phyloP scores from a whole-genome alignment of 2,329 filamentous ascomycete species.

The Alternaria sp. region DNA sequence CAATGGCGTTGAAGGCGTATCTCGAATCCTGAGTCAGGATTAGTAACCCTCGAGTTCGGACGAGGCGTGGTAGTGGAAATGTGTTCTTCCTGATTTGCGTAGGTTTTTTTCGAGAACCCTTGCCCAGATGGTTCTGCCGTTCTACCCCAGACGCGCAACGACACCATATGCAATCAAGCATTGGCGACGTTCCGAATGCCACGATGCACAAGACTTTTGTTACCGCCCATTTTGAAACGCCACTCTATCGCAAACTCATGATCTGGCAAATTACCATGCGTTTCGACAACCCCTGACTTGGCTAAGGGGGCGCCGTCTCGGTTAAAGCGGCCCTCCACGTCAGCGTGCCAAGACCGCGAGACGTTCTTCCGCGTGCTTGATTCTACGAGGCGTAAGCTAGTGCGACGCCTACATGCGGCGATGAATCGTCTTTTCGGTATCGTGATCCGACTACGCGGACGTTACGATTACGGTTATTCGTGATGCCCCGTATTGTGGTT shows the following conservation, averaged over 20 bases:
- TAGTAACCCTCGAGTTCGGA: not conserved
- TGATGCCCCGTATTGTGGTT: not conserved
- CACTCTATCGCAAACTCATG: not conserved
- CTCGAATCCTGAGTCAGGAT: not conserved
- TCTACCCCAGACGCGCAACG: not conserved
- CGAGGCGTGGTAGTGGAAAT: not conserved
- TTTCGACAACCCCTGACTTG: constrained; percentile 18
- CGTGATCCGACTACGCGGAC: constrained; percentile 6
- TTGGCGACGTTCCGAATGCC: not conserved
- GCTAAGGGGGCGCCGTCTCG: constrained; percentile 10
- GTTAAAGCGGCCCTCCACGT: constrained; percentile 22
- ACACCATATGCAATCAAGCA: not conserved
- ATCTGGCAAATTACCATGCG: constrained; percentile 2
- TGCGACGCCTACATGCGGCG: not conserved
- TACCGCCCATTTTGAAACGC: not conserved
- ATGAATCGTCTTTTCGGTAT: constrained; percentile 3
- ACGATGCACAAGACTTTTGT: not conserved
- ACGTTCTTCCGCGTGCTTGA: constrained; percentile 20
- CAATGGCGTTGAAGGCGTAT: not conserved
- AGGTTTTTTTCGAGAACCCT: not conserved
- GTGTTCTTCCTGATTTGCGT: not conserved
- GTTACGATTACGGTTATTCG: not conserved
- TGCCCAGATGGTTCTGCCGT: not conserved
- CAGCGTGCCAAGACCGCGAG: constrained; percentile 20
- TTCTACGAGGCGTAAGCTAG: constrained; percentile 11